Evolutionary conservation across 1,284 basidiomycete species (phyloP), one percentile per base, ranked within the genome.

Genomic region (Malassezia japonica): DNA sequence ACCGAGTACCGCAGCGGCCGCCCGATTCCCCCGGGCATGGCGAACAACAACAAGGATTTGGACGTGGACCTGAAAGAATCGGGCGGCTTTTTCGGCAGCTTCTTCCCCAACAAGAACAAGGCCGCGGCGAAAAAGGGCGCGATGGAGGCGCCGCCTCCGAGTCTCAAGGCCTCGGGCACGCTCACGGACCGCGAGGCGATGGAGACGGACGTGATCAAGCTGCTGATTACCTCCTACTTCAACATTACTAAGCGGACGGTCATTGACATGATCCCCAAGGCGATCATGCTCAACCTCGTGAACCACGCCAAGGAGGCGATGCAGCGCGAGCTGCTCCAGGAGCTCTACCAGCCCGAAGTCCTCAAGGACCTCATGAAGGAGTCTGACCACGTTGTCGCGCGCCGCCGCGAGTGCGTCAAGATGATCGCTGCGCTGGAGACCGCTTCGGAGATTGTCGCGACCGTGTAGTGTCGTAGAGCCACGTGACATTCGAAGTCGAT

Each of bases 181-280:
- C 78, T 98, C 63, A 95, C 81, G 67, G 92, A 98, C 65, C 81
- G 94, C 53, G 94, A 98, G 78, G 83, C 85, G 40, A 89, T 96
- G 83, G 94, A 99, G 76, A 96, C 92, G 4, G 94, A 99, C 70
- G 91, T 98, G 56, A 98, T 98, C 82, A 98, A 74, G 76, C 87
- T 84, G 34, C 60, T 70, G 52, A 66, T 69, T 56, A 59, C 56
- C 48, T 65, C 59, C 23, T 59, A 69, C 58, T 70, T 64, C 32
- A 70, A 70, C 50, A 65, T 70, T 60, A 88, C 95, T 57, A 96
- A 98, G 79, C 85, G 91, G 48, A 91, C 95, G 75, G 90, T 98
- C 84, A 96, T 96, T 72, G 94, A 98, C 76, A 96, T 96, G 90
- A 87, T 99, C 8, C 94, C 94, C 16, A 77, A 77, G 61, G 91